Conservation (phyloP, 1,284 basidiomycete species). For the Hypsizygus ulmarius region DNA sequence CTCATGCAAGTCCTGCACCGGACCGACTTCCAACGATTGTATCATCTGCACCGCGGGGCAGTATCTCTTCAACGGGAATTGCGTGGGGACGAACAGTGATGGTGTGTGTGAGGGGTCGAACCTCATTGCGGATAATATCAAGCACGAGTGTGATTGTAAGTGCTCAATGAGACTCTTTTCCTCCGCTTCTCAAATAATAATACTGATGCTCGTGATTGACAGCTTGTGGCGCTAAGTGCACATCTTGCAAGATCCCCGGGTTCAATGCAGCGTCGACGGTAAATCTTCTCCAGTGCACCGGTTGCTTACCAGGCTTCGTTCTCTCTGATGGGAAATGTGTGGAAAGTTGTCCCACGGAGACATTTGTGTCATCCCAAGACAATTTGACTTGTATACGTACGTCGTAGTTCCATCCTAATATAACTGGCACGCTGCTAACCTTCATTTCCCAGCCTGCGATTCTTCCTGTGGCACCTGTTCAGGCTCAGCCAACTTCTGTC, state of each 20-base stretch:
- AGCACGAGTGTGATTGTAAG: conserved; percentile 77
- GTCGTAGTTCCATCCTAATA: conserved; percentile 21
- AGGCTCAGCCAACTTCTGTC: conserved; percentile 64
- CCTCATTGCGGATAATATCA: conserved; percentile 77
- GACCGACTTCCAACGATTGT: conserved; percentile 67
- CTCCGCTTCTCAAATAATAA: too few relatives aligned
- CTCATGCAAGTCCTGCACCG: conserved; percentile 68
- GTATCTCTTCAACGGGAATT: conserved; percentile 61
- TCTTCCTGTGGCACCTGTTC: conserved; percentile 70
- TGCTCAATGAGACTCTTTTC: conserved; percentile 16
- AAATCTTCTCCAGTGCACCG: conserved; percentile 66
- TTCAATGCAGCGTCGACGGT: conserved; percentile 69
- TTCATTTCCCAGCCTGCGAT: conserved; percentile 55
- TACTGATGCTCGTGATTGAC: neutral
- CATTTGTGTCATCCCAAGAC: conserved; percentile 68
- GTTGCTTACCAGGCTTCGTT: conserved; percentile 72
- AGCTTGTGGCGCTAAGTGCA: conserved; percentile 80
- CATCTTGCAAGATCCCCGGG: conserved; percentile 66
- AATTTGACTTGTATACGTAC: conserved; percentile 66
- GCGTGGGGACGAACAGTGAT: conserved; percentile 59
- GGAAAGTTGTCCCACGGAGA: conserved; percentile 64
- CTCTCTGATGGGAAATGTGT: conserved; percentile 69
- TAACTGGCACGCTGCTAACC: conserved; percentile 10
- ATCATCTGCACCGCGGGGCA: conserved; percentile 59
- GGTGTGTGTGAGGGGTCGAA: conserved; percentile 71